phyloP scores from a whole-genome alignment of 2,329 filamentous ascomycete species.

The Ophiostoma ulmi region DNA sequence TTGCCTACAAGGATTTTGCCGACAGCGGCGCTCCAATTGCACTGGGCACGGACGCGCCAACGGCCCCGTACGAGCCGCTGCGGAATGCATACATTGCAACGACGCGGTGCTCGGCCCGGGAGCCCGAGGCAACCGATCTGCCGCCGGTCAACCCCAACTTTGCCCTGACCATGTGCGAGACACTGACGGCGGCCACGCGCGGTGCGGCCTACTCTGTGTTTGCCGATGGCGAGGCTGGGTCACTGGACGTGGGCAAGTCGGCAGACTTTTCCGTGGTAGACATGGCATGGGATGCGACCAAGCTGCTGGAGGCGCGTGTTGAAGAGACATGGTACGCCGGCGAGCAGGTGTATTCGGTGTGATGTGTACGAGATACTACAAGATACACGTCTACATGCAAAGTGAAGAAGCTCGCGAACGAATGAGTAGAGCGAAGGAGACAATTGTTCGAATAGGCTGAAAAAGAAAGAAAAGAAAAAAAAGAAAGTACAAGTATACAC shows the following conservation, averaged over 20 bases:
- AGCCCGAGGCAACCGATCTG: conserved; percentile 38
- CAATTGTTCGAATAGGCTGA: neutral
- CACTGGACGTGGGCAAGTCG: conserved; percentile 46
- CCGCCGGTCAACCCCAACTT: conserved; percentile 48
- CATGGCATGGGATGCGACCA: conserved; percentile 45
- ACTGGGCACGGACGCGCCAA: conserved; percentile 56
- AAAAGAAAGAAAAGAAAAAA: neutral
- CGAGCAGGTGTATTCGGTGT: conserved; percentile 45
- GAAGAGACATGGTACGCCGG: conserved; percentile 39
- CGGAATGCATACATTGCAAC: conserved; percentile 56
- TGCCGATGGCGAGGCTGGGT: conserved; percentile 50
- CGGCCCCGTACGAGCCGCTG: conserved; percentile 51
- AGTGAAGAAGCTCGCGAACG: neutral
- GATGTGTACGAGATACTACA: conserved; percentile 21
- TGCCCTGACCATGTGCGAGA: conserved; percentile 48
- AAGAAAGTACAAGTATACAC: neutral
- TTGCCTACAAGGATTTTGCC: conserved; percentile 39
- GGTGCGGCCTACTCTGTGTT: conserved; percentile 52
- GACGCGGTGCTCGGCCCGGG: conserved; percentile 50
- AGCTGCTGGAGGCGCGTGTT: conserved; percentile 44
- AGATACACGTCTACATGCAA: neutral
- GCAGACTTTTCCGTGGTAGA: conserved; percentile 56
- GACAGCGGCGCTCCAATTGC: conserved; percentile 51
- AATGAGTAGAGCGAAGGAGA: neutral
- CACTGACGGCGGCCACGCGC: conserved; percentile 44